Percentiles rank a stretch among this genome's conserved stretches.
These are phyloP conservation scores for Polychaeton citri DNA, from an alignment of 2,329 filamentous ascomycete species.

Conservation along the genomic window DNA sequence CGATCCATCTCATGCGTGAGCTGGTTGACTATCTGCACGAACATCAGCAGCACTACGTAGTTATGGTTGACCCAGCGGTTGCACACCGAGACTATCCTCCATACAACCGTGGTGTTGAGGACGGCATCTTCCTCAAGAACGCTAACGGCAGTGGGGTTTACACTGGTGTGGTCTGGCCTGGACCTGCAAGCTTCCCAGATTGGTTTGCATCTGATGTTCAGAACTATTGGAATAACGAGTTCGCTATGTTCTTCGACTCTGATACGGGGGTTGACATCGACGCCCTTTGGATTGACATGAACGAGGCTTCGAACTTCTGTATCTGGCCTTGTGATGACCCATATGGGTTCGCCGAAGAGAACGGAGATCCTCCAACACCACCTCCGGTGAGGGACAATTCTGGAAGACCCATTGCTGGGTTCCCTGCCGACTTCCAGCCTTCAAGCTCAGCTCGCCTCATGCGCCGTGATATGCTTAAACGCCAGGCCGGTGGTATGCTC, in stretches of 20 bases:
- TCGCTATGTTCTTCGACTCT: constrained; percentile 49
- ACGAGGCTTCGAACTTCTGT: constrained; percentile 42
- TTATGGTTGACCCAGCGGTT: constrained; percentile 65
- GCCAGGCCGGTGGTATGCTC: constrained; percentile 14
- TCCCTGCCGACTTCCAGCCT: constrained; percentile 55
- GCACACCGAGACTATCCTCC: constrained; percentile 24
- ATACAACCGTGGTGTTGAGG: constrained; percentile 49
- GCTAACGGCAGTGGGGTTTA: constrained; percentile 44
- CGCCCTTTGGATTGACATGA: constrained; percentile 43
- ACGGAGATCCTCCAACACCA: constrained; percentile 45
- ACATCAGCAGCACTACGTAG: constrained; percentile 21
- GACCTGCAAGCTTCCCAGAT: constrained; percentile 39
- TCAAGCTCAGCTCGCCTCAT: constrained; percentile 13
- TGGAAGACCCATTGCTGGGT: constrained; percentile 55
- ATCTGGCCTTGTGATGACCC: constrained; percentile 26
- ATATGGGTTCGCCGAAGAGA: constrained; percentile 22
- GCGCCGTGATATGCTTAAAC: constrained; percentile 8
- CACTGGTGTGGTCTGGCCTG: constrained; percentile 63
- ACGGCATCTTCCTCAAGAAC: constrained; percentile 39
- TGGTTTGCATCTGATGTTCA: constrained; percentile 58
- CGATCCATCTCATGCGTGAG: constrained; percentile 48
- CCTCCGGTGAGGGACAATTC: constrained; percentile 46
- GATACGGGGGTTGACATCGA: constrained; percentile 60
- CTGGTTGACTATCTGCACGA: constrained; percentile 43
- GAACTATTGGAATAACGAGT: constrained; percentile 57